Evolutionary conservation across 1,139 yeast genomes (phyloP).

Genomic region (Lodderomyces jiufengensis): DNA sequence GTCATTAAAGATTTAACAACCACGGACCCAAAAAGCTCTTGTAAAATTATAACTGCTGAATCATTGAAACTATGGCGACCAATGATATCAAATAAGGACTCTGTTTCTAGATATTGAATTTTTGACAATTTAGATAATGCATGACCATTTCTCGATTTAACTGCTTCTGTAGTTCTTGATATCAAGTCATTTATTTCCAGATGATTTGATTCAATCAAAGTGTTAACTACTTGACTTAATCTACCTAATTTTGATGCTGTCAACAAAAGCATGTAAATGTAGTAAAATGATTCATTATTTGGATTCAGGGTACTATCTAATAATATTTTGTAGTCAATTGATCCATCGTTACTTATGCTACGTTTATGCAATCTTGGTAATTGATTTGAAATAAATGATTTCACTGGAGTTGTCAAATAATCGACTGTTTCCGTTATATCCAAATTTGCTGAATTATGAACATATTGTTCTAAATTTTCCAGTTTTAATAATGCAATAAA

Average conservation of each 20-base stretch:
- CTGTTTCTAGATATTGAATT: conserved; percentile 26
- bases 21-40: conserved; percentile 67
- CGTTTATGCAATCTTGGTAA: conserved; percentile 33
- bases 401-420: conserved; percentile 44
- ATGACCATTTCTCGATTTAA: conserved; percentile 43
- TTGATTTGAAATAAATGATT: conserved; percentile 28
- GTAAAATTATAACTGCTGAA: conserved; percentile 54
- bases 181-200: conserved; percentile 49
- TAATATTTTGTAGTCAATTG: conserved; percentile 28
- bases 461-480: conserved; percentile 52
- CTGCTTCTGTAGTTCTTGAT: conserved; percentile 61
- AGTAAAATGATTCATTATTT: conserved; percentile 49
- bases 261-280: conserved; percentile 52
- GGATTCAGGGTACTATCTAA: conserved; percentile 28
- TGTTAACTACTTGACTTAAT: conserved; percentile 57
- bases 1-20: conserved; percentile 62
- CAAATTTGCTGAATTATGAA: conserved; percentile 54
- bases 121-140: conserved; percentile 33
- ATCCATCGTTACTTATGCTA: conserved; percentile 17
- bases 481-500: conserved; percentile 37
- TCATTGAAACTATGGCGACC: conserved; percentile 38
- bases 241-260: conserved; percentile 63
- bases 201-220: conserved; percentile 44
- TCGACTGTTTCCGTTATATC: conserved; percentile 53
- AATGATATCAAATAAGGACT: conserved; percentile 20